These are phyloP conservation scores for Sporothrix mexicana DNA, from an alignment of 2,329 filamentous ascomycete species.

Conservation along the genomic window DNA sequence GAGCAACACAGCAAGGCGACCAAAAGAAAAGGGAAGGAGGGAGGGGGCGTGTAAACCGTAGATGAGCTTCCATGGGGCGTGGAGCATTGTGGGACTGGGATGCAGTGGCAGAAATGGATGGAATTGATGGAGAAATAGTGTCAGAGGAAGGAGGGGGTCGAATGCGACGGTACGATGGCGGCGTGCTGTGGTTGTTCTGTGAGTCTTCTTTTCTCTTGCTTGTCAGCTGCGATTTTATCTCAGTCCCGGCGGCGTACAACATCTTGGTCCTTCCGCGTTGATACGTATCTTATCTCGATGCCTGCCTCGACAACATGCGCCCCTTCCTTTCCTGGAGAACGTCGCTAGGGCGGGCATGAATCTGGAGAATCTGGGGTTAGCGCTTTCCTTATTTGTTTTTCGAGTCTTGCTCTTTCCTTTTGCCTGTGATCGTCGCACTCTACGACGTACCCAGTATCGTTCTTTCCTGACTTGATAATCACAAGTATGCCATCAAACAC, in stretches of 20 bases:
- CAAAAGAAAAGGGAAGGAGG: conserved; percentile 8
- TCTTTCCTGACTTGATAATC: not conserved
- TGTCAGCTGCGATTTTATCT: not conserved
- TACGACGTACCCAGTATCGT: not conserved
- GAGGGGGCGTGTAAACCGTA: conserved; percentile 24
- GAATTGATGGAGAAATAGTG: conserved; percentile 28
- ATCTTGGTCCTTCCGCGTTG: not conserved
- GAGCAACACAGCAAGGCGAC: not conserved
- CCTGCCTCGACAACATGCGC: not conserved
- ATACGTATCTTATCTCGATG: not conserved
- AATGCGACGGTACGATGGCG: conserved; percentile 19
- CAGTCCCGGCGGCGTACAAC: not conserved
- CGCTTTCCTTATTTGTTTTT: not conserved
- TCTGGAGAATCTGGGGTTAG: conserved; percentile 31
- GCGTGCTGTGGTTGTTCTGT: not conserved
- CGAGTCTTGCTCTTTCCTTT: not conserved
- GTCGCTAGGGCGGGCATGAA: conserved; percentile 22
- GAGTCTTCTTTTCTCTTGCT: not conserved
- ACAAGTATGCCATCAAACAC: not conserved
- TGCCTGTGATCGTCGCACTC: not conserved
- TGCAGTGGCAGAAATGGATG: conserved; percentile 19
- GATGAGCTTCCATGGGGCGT: conserved; percentile 14
- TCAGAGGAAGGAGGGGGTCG: conserved; percentile 1
- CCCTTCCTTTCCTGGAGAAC: conserved; percentile 12
- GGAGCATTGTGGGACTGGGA: conserved; percentile 20